Percentiles rank a stretch among this genome's conserved stretches.
These are phyloP conservation scores for Tetragonia tetragonoides DNA, from an alignment of 148 eudicot species.

Conservation along the genomic window DNA sequence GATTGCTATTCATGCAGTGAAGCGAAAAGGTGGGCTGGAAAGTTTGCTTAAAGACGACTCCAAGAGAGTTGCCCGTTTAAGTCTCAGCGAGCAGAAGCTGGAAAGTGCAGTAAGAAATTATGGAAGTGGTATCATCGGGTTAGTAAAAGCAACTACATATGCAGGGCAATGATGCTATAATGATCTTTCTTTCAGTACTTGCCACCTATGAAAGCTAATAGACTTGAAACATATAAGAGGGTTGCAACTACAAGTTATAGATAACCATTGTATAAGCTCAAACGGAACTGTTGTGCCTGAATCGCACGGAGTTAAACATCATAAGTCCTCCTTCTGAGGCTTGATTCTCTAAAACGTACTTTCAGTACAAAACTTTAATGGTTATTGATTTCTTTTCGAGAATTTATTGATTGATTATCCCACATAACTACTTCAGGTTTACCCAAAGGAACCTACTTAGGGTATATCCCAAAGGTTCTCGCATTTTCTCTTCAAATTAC, in stretches of 20 bases:
- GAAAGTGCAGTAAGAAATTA: constrained; percentile 26
- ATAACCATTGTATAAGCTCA: too few species aligned
- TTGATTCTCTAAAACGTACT: not conserved
- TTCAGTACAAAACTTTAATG: not conserved
- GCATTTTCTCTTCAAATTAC: constrained; percentile 62
- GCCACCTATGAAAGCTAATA: too few species aligned
- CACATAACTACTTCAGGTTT: constrained; percentile 39
- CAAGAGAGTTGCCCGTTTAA: constrained; percentile 43
- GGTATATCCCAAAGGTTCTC: constrained; percentile 58
- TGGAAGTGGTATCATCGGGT: constrained; percentile 52
- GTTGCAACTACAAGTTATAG: not conserved
- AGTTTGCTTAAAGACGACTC: constrained; percentile 26
- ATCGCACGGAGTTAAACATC: not conserved
- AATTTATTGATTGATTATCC: not conserved
- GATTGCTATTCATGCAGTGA: constrained; percentile 56
- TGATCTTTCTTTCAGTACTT: not conserved
- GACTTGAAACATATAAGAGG: not conserved
- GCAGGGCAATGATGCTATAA: not conserved
- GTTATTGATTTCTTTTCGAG: not conserved
- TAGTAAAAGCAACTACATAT: not conserved
- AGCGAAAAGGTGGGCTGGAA: constrained; percentile 36
- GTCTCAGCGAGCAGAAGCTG: constrained; percentile 56
- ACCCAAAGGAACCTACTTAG: constrained; percentile 67
- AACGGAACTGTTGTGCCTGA: not conserved
- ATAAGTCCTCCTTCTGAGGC: not conserved